A percentile compares a stretch with the other conserved stretches of the same genome.
Conservation (phyloP, 306 rosid genomes). For the Hylodesmum podocarpum region DNA sequence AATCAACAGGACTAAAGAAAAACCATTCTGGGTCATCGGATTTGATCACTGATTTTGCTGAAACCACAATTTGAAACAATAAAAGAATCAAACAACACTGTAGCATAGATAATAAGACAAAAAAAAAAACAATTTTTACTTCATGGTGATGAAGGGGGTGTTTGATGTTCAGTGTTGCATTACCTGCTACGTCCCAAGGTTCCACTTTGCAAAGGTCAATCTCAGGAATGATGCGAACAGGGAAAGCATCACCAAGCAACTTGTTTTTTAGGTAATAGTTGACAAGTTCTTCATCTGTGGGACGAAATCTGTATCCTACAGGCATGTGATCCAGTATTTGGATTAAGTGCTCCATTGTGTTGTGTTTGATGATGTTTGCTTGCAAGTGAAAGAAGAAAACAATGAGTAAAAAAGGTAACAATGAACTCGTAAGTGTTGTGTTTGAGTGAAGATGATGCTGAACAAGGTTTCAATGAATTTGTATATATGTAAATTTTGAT, state of each 20-base stretch:
- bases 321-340: background rate
- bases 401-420: background rate
- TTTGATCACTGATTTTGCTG: constrained; percentile 32
- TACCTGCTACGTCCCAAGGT: constrained; percentile 65
- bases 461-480: background rate
- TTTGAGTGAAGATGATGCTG: no score
- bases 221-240: constrained; percentile 30
- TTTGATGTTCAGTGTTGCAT: background rate
- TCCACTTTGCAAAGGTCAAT: constrained; percentile 50
- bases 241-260: constrained; percentile 18
- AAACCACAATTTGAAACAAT: background rate
- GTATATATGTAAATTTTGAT: constrained; percentile 19
- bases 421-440: background rate
- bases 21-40: constrained; percentile 60
- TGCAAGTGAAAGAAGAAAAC: background rate
- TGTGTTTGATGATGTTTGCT: background rate
- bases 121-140: background rate
- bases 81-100: background rate
- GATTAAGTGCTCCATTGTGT: constrained; percentile 8
- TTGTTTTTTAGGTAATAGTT: constrained; percentile 47
- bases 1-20: constrained; percentile 48
- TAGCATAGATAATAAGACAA: background rate
- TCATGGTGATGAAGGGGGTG: background rate
- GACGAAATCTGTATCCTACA: constrained; percentile 62
- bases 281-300: constrained; percentile 71